These are phyloP conservation scores for Alectoria sarmentosa DNA, from an alignment of 495 filamentous ascomycete genomes.

Conservation along the genomic window DNA sequence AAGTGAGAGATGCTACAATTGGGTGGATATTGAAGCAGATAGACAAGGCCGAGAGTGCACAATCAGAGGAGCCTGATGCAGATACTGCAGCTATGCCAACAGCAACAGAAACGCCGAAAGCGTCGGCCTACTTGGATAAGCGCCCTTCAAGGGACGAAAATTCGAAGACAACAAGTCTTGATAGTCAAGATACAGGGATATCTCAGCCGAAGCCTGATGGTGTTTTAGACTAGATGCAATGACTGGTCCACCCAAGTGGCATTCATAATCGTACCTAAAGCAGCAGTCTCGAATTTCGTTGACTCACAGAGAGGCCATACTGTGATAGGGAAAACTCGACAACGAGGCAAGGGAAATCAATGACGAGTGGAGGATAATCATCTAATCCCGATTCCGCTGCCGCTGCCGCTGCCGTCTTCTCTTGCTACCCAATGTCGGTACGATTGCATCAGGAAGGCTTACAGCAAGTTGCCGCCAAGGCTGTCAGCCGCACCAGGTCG, in stretches of 20 bases:
- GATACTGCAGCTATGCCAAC: background rate
- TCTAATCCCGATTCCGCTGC: too few species aligned
- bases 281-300: background rate
- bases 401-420: too few species aligned
- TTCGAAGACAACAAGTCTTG: background rate
- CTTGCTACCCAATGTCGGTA: too few species aligned
- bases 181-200: background rate
- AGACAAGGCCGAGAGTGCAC: constrained; percentile 33
- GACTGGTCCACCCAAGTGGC: background rate
- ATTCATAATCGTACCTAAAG: too few species aligned
- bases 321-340: too few species aligned
- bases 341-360: too few species aligned
- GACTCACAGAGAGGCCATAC: background rate
- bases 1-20: constrained; percentile 39
- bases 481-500: too few species aligned
- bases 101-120: background rate
- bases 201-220: background rate
- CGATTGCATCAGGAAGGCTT: too few species aligned
- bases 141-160: background rate
- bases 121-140: background rate
- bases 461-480: too few species aligned
- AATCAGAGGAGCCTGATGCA: background rate
- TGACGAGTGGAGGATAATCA: too few species aligned
- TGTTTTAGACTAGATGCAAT: background rate
- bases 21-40: constrained; percentile 37